These are phyloP conservation scores for Leccinellum rugosiceps DNA, from an alignment of 768 basidiomycete species.

Conservation along the genomic window DNA sequence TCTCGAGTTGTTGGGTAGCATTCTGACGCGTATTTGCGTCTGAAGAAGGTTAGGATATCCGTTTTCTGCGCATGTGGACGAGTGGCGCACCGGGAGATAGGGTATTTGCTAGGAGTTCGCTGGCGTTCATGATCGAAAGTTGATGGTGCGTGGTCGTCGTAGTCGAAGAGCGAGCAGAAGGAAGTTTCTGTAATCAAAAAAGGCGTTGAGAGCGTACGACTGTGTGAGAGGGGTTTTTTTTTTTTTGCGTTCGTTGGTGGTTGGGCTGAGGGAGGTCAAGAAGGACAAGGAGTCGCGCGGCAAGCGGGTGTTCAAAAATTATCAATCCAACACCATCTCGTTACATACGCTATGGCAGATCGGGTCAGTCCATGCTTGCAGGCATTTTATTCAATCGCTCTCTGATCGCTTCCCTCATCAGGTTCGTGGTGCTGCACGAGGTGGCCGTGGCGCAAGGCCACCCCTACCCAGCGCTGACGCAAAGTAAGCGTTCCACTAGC, in stretches of 20 bases:
- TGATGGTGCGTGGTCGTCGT: slow-evolving; percentile 20
- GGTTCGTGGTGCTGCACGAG: slow-evolving; percentile 58
- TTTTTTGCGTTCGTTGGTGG: neutral
- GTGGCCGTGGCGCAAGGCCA: slow-evolving; percentile 32
- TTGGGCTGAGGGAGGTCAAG: slow-evolving; percentile 27
- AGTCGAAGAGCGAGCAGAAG: slow-evolving; percentile 13
- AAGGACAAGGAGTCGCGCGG: slow-evolving; percentile 25
- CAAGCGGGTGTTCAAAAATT: slow-evolving; percentile 36
- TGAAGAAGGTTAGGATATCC: slow-evolving; percentile 34
- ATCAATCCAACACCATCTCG: slow-evolving; percentile 3
- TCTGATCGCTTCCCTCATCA: slow-evolving; percentile 33
- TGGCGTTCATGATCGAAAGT: slow-evolving; percentile 75
- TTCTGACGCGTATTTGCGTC: slow-evolving; percentile 88
- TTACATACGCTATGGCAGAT: slow-evolving; percentile 29
- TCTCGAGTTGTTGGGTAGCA: slow-evolving; percentile 88
- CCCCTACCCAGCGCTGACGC: slow-evolving; percentile 16
- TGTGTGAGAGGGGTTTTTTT: slow-evolving; percentile 4
- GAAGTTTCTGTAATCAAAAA: slow-evolving; percentile 14
- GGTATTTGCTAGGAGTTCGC: slow-evolving; percentile 87
- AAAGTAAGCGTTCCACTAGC: slow-evolving; percentile 23
- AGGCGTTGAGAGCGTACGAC: slow-evolving; percentile 11
- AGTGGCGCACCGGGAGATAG: slow-evolving; percentile 76
- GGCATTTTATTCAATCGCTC: neutral
- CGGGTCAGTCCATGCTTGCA: slow-evolving; percentile 20
- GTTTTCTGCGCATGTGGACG: slow-evolving; percentile 28